A percentile compares a stretch with the other conserved stretches of the same genome.
phyloP scores from a whole-genome alignment of 2,329 filamentous ascomycete species.

The Fusarium albidum region DNA sequence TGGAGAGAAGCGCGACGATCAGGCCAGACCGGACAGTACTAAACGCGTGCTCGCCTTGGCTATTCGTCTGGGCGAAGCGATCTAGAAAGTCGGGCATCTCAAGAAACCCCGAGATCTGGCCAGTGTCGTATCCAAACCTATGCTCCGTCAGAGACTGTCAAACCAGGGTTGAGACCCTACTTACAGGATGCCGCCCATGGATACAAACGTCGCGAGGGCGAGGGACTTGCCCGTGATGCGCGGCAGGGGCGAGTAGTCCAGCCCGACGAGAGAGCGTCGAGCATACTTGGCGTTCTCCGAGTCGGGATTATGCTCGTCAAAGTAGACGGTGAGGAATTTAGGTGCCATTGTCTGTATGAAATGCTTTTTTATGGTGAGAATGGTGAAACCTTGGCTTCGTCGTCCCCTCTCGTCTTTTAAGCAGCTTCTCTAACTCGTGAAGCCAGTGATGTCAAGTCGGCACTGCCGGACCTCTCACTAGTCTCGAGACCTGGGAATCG shows the following conservation, averaged over 20 bases:
- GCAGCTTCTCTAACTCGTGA: neutral
- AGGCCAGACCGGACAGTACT: conserved; percentile 64
- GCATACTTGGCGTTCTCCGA: conserved; percentile 45
- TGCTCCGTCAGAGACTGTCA: neutral
- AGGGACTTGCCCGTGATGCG: conserved; percentile 49
- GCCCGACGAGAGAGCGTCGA: conserved; percentile 46
- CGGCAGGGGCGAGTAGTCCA: conserved; percentile 56
- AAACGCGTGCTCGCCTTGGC: conserved; percentile 54
- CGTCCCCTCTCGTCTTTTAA: too few relatives aligned
- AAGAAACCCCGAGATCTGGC: conserved; percentile 64
- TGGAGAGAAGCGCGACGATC: conserved; percentile 66
- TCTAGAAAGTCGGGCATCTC: conserved; percentile 64
- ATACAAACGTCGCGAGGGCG: conserved; percentile 50
- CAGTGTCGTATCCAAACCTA: conserved; percentile 58
- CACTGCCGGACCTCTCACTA: neutral
- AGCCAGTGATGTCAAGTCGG: conserved; percentile 30
- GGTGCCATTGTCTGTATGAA: conserved; percentile 27
- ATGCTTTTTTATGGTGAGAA: too few relatives aligned
- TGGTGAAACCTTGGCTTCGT: too few relatives aligned
- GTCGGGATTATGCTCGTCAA: conserved; percentile 54
- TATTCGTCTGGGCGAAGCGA: conserved; percentile 56
- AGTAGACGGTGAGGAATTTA: conserved; percentile 43
- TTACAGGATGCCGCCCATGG: conserved; percentile 56
- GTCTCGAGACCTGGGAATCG: conserved; percentile 36
- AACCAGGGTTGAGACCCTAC: conserved; percentile 7